A percentile compares a stretch with the other conserved stretches of the same genome.
These are phyloP conservation scores for Scedosporium apiospermum DNA, from an alignment of 2,329 filamentous ascomycete genomes.

Conservation along the genomic window DNA sequence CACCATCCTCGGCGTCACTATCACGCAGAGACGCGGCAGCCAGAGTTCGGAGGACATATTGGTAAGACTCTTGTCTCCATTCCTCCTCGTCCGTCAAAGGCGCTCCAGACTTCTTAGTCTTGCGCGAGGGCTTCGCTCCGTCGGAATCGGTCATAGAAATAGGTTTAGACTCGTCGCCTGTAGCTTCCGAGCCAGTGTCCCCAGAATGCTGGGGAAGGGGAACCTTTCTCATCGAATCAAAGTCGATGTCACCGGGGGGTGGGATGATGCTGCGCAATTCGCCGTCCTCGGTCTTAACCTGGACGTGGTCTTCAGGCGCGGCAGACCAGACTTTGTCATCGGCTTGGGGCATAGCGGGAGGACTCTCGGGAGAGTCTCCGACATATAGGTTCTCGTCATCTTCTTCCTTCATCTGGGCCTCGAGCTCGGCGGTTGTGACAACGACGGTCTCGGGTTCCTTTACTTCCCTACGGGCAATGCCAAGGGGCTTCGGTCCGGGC, in stretches of 20 bases:
- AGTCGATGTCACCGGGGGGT: constrained; percentile 20
- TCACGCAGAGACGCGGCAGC: constrained; percentile 3
- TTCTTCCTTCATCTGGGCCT: constrained; percentile 40
- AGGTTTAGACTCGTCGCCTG: neutral
- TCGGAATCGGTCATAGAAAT: constrained; percentile 14
- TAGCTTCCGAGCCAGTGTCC: neutral
- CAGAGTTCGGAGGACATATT: constrained; percentile 3
- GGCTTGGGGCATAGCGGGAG: constrained; percentile 17
- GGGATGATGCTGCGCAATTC: constrained; percentile 25
- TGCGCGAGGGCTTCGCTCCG: constrained; percentile 17
- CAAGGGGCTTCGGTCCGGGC: constrained; percentile 1
- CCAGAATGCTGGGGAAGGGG: neutral
- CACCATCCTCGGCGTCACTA: constrained; percentile 11
- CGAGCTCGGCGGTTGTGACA: constrained; percentile 47
- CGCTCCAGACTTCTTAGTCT: constrained; percentile 20
- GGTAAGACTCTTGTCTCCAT: constrained; percentile 1
- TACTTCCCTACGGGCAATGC: constrained; percentile 31
- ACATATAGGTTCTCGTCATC: constrained; percentile 38
- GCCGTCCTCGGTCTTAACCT: constrained; percentile 35
- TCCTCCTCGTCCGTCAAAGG: neutral
- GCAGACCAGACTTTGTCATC: constrained; percentile 34
- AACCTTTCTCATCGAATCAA: constrained; percentile 24
- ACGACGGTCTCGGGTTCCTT: constrained; percentile 44
- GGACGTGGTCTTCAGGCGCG: constrained; percentile 23
- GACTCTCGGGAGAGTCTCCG: constrained; percentile 21